phyloP scores from a whole-genome alignment of 2,329 filamentous ascomycete genomes.

The Botrytis elliptica region DNA sequence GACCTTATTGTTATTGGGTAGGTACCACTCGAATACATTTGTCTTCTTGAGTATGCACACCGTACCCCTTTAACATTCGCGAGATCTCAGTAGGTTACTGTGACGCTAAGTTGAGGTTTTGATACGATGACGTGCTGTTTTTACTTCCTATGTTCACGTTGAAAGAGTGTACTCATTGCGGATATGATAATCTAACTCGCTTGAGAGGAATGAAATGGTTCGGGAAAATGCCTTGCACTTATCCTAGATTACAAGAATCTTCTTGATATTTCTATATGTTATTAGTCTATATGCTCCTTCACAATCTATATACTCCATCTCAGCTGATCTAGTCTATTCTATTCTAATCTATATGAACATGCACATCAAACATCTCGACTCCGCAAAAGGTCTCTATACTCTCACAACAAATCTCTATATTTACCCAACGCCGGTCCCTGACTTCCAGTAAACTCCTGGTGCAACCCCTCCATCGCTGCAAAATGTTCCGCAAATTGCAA shows the following conservation, averaged over 20 bases:
- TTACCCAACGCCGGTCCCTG: constrained; percentile 37
- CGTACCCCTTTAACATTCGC: not conserved
- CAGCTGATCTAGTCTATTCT: not conserved
- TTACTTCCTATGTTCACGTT: not conserved
- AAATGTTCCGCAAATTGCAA: constrained; percentile 56
- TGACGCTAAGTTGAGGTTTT: too few species aligned
- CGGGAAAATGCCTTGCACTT: not conserved
- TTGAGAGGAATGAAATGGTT: not conserved
- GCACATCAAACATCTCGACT: not conserved
- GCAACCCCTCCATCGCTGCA: constrained; percentile 54
- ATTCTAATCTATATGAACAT: not conserved
- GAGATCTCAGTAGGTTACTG: too few species aligned
- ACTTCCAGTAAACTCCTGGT: constrained; percentile 40
- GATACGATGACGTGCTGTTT: not conserved
- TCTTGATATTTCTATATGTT: not conserved
- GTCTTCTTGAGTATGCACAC: not conserved
- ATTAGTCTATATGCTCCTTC: not conserved
- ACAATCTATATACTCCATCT: not conserved
- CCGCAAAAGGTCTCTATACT: not conserved
- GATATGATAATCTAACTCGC: not conserved
- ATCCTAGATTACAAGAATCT: not conserved
- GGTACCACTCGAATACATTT: not conserved
- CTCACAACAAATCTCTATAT: constrained; percentile 37
- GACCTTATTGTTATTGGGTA: not conserved
- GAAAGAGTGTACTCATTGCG: not conserved